phyloP scores from a whole-genome alignment of 768 basidiomycete species.

The Suillus americanus region DNA sequence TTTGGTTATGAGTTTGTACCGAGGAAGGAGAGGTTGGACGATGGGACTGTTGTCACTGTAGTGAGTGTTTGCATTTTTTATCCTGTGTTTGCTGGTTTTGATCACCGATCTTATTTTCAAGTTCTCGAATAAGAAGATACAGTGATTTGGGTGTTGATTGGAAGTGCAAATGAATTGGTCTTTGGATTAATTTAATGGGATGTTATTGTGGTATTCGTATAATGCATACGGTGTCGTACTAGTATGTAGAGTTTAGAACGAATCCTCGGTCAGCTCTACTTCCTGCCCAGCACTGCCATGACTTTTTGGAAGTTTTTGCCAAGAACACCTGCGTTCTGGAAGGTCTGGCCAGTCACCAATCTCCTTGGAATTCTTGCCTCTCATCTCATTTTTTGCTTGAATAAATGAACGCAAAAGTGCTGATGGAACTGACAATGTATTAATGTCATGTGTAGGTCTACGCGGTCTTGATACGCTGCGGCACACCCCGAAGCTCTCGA shows the following conservation, averaged over 20 bases:
- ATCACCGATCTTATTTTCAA: conserved; percentile 1
- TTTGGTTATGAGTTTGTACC: conserved; percentile 49
- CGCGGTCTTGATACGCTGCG: not conserved
- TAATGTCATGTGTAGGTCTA: not conserved
- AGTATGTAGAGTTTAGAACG: not conserved
- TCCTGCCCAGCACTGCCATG: not conserved
- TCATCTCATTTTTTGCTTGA: not conserved
- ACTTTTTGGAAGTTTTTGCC: not conserved
- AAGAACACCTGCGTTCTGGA: not conserved
- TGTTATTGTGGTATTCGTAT: not conserved
- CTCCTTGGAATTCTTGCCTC: not conserved
- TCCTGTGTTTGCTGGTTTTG: not conserved
- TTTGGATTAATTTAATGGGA: not conserved
- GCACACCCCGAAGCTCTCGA: not conserved
- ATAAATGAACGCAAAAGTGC: not conserved
- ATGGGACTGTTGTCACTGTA: conserved; percentile 54
- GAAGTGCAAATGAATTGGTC: not conserved
- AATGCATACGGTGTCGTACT: not conserved
- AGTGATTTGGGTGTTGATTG: not conserved
- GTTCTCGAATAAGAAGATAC: conserved; percentile 10
- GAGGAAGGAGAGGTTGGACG: conserved; percentile 46
- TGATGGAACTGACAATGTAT: not conserved
- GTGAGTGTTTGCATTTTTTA: conserved; percentile 32
- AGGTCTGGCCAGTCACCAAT: not conserved
- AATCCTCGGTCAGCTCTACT: not conserved